These are phyloP conservation scores for Saccharum officinarum DNA, from an alignment of 176 grass and related monocot genomes.

Conservation along the genomic window DNA sequence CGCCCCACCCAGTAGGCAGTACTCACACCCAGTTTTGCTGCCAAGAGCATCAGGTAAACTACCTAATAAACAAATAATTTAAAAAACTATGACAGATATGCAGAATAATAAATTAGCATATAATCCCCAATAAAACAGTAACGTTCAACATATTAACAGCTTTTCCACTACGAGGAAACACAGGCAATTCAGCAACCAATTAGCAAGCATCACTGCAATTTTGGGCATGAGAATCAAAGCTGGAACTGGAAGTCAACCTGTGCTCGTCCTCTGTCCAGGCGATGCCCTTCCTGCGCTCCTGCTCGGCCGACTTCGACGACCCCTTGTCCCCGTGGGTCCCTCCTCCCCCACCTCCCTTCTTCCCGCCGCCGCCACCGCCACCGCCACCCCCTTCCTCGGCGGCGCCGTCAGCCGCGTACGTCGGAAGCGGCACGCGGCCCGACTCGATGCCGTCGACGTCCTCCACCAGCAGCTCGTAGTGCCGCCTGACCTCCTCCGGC, in stretches of 20 bases:
- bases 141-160: too few species aligned
- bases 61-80: not conserved
- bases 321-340: conserved; percentile 48
- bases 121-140: too few species aligned
- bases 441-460: conserved; percentile 74
- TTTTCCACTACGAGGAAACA: not conserved
- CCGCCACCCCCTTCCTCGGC: conserved; percentile 30
- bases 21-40: not conserved
- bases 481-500: conserved; percentile 66
- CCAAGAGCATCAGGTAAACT: not conserved
- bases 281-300: conserved; percentile 90
- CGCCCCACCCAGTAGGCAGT: not conserved
- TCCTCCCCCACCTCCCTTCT: conserved; percentile 50
- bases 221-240: not conserved
- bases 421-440: conserved; percentile 71
- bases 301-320: conserved; percentile 65
- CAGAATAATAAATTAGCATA: not conserved
- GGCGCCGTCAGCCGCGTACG: conserved; percentile 47
- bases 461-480: conserved; percentile 81
- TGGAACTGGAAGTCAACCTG: conserved; percentile 46
- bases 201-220: not conserved
- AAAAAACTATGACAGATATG: not conserved
- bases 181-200: conserved; percentile 32
- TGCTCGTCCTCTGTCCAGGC: conserved; percentile 99
- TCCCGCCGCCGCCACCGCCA: conserved; percentile 29